Evolutionary conservation across 2,329 filamentous ascomycete genomes (phyloP).

Genomic region (Fusarium pilosicola): DNA sequence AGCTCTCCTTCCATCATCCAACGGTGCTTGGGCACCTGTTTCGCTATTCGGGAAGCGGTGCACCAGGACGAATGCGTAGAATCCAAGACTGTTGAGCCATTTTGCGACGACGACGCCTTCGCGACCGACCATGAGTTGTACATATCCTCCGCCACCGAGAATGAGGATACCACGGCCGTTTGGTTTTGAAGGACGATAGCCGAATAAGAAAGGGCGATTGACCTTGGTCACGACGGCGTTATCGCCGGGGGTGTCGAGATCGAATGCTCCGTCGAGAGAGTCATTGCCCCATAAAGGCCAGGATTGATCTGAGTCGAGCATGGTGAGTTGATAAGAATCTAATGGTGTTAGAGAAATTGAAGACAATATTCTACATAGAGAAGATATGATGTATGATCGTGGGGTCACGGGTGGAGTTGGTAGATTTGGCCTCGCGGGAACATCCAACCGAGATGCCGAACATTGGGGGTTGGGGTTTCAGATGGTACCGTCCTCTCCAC

Average conservation of each 20-base stretch:
- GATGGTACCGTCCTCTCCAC: neutral
- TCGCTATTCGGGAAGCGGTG: constrained; percentile 36
- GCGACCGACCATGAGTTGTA: constrained; percentile 38
- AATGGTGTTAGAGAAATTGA: accelerated
- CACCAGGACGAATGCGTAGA: constrained; percentile 39
- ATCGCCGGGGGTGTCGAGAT: constrained; percentile 11
- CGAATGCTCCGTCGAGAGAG: constrained; percentile 28
- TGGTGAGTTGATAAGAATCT: neutral
- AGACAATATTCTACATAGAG: accelerated
- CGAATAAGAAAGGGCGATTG: constrained; percentile 29
- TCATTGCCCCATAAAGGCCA: constrained; percentile 30
- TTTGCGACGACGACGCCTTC: constrained; percentile 36
- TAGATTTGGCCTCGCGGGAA: constrained; percentile 14
- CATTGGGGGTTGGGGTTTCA: neutral
- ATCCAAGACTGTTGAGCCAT: constrained; percentile 37
- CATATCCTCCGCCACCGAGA: constrained; percentile 35
- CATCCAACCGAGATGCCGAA: constrained; percentile 35
- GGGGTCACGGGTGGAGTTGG: constrained; percentile 3
- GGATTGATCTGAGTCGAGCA: constrained; percentile 24
- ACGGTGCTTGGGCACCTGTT: constrained; percentile 21
- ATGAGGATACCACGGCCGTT: constrained; percentile 35
- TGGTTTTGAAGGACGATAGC: constrained; percentile 21
- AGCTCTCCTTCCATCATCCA: constrained; percentile 38
- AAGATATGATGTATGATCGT: neutral
- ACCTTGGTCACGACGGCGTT: constrained; percentile 34